Conservation (phyloP, 106 monocot species). For the Vanilla planifolia region DNA sequence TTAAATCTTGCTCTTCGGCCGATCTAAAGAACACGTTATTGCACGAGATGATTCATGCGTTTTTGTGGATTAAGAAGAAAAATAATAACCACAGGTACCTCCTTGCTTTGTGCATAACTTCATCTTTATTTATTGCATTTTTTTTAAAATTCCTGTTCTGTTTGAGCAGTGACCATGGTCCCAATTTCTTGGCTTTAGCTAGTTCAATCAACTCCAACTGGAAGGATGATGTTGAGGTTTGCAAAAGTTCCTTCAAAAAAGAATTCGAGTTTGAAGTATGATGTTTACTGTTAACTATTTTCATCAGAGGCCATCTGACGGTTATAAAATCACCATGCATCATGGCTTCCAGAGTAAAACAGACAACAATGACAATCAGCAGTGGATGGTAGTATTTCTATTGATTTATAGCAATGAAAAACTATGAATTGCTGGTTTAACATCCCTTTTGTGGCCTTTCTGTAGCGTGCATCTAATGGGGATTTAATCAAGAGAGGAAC, state of each 20-base stretch:
- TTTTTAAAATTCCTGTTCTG: not conserved
- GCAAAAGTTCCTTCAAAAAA: not conserved
- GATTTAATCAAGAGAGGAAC: slow-evolving; percentile 21
- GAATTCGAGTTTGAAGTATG: not conserved
- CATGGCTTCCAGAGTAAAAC: slow-evolving; percentile 19
- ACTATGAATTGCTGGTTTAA: not conserved
- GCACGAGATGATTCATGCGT: slow-evolving; percentile 46
- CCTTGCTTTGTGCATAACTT: not conserved
- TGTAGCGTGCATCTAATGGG: slow-evolving; percentile 35
- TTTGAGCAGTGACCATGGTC: slow-evolving; percentile 26
- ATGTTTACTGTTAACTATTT: not conserved
- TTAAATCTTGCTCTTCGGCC: slow-evolving; percentile 13
- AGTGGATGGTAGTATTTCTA: slow-evolving; percentile 20
- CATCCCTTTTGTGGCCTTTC: not conserved
- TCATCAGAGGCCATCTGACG: slow-evolving; percentile 27
- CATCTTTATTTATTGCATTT: no score
- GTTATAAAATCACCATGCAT: slow-evolving; percentile 23
- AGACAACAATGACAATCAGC: slow-evolving; percentile 4
- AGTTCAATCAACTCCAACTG: slow-evolving; percentile 20
- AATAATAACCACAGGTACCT: slow-evolving; percentile 20
- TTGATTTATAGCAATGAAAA: not conserved
- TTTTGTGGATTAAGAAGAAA: slow-evolving; percentile 21
- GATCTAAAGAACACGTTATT: slow-evolving; percentile 31
- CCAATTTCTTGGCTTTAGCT: slow-evolving; percentile 17
- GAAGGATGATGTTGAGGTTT: slow-evolving; percentile 27